A percentile compares a stretch with the other conserved stretches of the same genome.
These are phyloP conservation scores for Rubus parviflorus DNA, from an alignment of 306 rosid genomes.

Conservation along the genomic window DNA sequence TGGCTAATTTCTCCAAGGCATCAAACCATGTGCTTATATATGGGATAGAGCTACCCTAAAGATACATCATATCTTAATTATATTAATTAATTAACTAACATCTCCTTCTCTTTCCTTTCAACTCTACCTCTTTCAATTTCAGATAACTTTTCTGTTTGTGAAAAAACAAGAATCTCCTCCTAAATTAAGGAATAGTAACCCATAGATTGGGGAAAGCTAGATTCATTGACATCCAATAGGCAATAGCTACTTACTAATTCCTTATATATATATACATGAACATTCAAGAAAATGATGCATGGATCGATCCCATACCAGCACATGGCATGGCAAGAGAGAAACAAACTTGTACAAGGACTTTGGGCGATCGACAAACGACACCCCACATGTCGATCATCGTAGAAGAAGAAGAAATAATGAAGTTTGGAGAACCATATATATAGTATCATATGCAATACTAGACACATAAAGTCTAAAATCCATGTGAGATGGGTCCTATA, in stretches of 20 bases:
- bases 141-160: not conserved
- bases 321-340: slow-evolving; percentile 6
- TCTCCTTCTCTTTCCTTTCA: not conserved
- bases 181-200: slow-evolving; percentile 21
- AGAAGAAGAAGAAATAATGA: slow-evolving; percentile 2
- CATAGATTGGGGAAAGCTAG: not conserved
- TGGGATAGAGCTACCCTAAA: slow-evolving; percentile 9
- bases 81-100: not conserved
- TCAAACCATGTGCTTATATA: slow-evolving; percentile 43
- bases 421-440: not conserved
- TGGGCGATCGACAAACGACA: slow-evolving; percentile 17
- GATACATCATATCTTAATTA: not conserved
- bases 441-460: not conserved
- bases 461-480: not conserved
- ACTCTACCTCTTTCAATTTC: not conserved
- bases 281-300: not conserved
- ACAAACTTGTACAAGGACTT: not conserved
- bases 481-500: slow-evolving; percentile 7
- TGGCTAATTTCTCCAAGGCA: slow-evolving; percentile 34
- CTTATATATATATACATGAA: not conserved
- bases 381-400: slow-evolving; percentile 21
- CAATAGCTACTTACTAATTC: not conserved
- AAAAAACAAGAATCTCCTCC: not conserved
- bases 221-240: not conserved
- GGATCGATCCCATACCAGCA: slow-evolving; percentile 1